Conservation (phyloP, 2,329 filamentous ascomycete species). For the Pseudogymnoascus sp. region DNA sequence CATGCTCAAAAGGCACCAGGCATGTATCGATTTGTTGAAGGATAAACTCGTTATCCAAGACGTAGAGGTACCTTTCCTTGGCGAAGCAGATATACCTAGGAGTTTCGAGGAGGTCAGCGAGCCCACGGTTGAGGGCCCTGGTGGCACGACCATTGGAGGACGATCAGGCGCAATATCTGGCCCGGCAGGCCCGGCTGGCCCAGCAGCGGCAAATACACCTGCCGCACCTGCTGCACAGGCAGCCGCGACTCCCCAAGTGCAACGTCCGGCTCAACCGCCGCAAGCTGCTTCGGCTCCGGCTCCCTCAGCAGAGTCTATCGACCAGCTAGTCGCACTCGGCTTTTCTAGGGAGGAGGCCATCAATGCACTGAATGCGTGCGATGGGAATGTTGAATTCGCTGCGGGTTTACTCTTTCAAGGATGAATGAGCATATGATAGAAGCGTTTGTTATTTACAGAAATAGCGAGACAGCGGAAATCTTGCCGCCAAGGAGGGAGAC, state of each 20-base stretch:
- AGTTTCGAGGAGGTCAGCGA: slow-evolving; percentile 70
- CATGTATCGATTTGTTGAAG: slow-evolving; percentile 77
- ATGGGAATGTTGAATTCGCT: slow-evolving; percentile 82
- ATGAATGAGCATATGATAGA: slow-evolving; percentile 27
- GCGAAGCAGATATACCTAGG: slow-evolving; percentile 91
- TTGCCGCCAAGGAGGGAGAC: neutral
- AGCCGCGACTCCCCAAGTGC: slow-evolving; percentile 14
- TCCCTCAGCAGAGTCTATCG: slow-evolving; percentile 57
- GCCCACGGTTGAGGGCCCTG: slow-evolving; percentile 75
- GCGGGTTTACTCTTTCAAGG: slow-evolving; percentile 66
- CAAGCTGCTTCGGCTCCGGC: slow-evolving; percentile 18
- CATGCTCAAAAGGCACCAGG: slow-evolving; percentile 95
- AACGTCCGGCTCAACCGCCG: slow-evolving; percentile 21
- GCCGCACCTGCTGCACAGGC: slow-evolving; percentile 21
- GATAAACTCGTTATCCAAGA: slow-evolving; percentile 84
- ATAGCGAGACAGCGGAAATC: neutral
- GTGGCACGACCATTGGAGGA: slow-evolving; percentile 81
- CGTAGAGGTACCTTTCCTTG: slow-evolving; percentile 80
- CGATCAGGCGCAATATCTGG: slow-evolving; percentile 67
- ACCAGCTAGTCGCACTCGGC: slow-evolving; percentile 69
- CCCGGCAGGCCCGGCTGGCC: slow-evolving; percentile 28
- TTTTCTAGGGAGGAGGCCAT: slow-evolving; percentile 70
- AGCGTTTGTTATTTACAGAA: neutral
- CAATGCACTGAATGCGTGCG: slow-evolving; percentile 71
- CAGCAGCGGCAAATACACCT: slow-evolving; percentile 19